Base-by-base conservation (phyloP, 805 yeast species). In the Pichia nanzhaoensis region DNA sequence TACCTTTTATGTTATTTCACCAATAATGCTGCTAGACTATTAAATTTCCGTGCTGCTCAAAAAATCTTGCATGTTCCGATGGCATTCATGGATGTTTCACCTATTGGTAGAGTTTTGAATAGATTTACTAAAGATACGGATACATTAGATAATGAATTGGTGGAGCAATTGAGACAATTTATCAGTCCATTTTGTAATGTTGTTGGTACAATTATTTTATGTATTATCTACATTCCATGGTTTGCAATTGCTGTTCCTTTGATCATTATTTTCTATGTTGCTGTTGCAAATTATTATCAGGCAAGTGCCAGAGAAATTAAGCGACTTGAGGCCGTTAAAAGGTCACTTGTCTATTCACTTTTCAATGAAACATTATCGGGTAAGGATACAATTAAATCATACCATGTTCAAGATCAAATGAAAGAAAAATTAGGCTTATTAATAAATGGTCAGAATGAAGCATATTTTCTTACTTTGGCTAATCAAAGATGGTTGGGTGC, bases 51-150 rank as follows among this genome's bases (percentile, higher is more conserved):
- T 10, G 55, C 57, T 14, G 70, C 79, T 40, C 62, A 70, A 38
- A 73, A 69, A 32, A 69, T 88, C 14, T 65, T 88, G 48, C 80
- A 80, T 49, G 80, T 93, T 2, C 95, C 95, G 39, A 85, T 86
- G 91, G 65, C 80, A 1, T 89, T 77, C 59, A 73, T 87, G 65
- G 96, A 89, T 57, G 78, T 87, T 10, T 84, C 95, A 0, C 96
- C 96, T 16, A 73, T 85, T 70, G 96, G 96, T 1, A 73, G 96
- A 53, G 80, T 88, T 47, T 68, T 89, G 60, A 88, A 86, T 64
- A 70, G 95, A 53, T 88, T 87, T 61, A 86, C 95, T 2, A 86
- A 86, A 55, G 96, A 88, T 61, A 83, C 93, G 0, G 95, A 88
- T 59, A 80, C 80, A 5, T 66, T 87, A 60, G 95, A 88, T 57